Conservation (phyloP, 106 monocot genomes). For the Dioscorea zingiberensis region DNA sequence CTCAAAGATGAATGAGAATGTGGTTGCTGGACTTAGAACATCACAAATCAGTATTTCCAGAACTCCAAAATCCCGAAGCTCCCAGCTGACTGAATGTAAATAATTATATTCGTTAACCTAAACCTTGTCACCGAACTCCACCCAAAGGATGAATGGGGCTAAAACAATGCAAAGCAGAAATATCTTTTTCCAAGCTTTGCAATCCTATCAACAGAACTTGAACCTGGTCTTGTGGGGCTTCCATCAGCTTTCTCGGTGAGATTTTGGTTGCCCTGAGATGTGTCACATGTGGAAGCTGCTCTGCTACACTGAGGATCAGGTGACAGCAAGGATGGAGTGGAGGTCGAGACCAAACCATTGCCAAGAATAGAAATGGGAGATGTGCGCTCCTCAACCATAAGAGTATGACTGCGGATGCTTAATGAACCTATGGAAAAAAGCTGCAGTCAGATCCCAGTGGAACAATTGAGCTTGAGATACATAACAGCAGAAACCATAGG, state of each 20-base stretch:
- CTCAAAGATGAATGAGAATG: no score
- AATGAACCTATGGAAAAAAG: neutral
- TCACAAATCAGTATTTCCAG: no score
- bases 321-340: neutral
- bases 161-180: conserved; percentile 23
- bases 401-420: neutral
- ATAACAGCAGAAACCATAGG: neutral
- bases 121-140: no score
- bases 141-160: neutral
- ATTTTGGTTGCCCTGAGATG: neutral
- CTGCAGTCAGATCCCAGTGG: neutral
- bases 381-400: conserved; percentile 2
- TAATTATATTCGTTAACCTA: no score
- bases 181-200: conserved; percentile 22
- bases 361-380: neutral
- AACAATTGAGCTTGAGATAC: neutral
- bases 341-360: neutral
- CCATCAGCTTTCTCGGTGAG: neutral
- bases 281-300: neutral
- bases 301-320: neutral
- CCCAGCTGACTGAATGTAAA: no score
- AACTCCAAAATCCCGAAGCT: no score
- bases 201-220: conserved; percentile 7
- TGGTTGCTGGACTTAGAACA: no score
- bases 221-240: conserved; percentile 11